These are phyloP conservation scores for Spathaspora boniae DNA, from an alignment of 805 yeast genomes.

Conservation along the genomic window DNA sequence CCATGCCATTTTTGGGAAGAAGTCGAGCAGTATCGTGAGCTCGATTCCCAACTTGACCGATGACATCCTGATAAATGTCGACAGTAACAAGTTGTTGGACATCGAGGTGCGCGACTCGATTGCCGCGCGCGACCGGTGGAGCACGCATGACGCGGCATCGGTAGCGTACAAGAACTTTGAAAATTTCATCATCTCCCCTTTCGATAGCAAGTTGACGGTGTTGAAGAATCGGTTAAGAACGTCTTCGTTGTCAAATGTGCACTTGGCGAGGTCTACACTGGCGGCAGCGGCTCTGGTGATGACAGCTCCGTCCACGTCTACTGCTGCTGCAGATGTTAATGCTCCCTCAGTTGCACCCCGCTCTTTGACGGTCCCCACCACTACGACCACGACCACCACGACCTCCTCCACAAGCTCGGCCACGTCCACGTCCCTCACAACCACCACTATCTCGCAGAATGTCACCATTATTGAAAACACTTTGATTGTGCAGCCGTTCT, in stretches of 20 bases:
- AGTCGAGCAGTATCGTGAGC: conserved; percentile 6
- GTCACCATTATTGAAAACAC: conserved; percentile 16
- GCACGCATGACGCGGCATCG: conserved; percentile 3
- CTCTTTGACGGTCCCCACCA: background rate
- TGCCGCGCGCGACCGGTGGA: background rate
- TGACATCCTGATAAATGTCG: conserved; percentile 8
- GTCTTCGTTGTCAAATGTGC: conserved; percentile 9
- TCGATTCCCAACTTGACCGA: conserved; percentile 9
- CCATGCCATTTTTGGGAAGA: conserved; percentile 7
- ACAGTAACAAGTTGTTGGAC: conserved; percentile 10
- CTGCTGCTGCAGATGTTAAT: background rate
- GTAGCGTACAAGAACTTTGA: conserved; percentile 25
- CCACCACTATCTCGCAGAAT: conserved; percentile 16
- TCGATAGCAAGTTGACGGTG: conserved; percentile 16
- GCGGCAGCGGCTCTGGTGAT: conserved; percentile 28
- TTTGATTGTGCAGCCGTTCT: conserved; percentile 33
- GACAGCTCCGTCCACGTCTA: conserved; percentile 34
- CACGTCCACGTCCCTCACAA: conserved; percentile 39
- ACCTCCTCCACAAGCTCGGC: conserved; percentile 20
- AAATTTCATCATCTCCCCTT: conserved; percentile 23
- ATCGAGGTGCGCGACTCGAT: conserved; percentile 5
- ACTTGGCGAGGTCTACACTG: conserved; percentile 28
- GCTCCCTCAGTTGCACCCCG: conserved; percentile 1
- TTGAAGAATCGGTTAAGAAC: conserved; percentile 9
- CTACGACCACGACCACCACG: conserved; percentile 24